Evolutionary conservation across 176 grass and related monocot species (phyloP), one percentile per base, ranked within the genome.

Genomic region (Ensete glaucum): DNA sequence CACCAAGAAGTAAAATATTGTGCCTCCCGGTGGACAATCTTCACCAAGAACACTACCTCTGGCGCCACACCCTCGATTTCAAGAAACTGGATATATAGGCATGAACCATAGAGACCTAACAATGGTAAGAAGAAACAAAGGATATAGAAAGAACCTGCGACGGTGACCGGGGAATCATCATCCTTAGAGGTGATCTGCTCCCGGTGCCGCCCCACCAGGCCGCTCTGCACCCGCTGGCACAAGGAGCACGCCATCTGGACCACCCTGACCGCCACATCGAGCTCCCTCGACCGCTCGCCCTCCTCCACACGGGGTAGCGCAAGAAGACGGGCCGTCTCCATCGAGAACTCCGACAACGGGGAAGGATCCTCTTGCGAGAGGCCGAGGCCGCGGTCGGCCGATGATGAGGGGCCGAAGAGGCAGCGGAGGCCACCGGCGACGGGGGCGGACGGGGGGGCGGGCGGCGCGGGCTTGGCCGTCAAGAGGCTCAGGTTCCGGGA

Each of bases 231-330:
- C 27, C 84, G 81, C 80, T 93, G 94, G 74, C 94, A 97, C 3
- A 93, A 79, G 16, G 83, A 86, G 74, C 88, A 97, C 49, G 90
- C 90, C 21, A 93, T 78, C 88, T 97, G 90, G 71, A 97, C 94
- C 22, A 82, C 86, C 81, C 90, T 83, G 82, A 97, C 90, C 62
- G 90, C 90, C n/a, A 86, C 84, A 62, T 90, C 78, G 83, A 93
- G 82, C 78, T 93, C 94, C 93, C 76, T 88, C 10, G 79, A 73
- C 53, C 80, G 85, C 48, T 69, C 76, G 56, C 76, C 73, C 71
- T 21, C 62, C 0, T 80, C 82, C 72, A 80, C n/a, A 57, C 48
- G 64, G 21, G n/a, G 50, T 52, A 73, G 27, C 15, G 22, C 71
- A 56, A 25, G 1, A 9, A 54, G 21, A 9, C 20, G 22, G 9